These are phyloP conservation scores for Candida montana DNA, from an alignment of 805 yeast species.

Conservation along the genomic window DNA sequence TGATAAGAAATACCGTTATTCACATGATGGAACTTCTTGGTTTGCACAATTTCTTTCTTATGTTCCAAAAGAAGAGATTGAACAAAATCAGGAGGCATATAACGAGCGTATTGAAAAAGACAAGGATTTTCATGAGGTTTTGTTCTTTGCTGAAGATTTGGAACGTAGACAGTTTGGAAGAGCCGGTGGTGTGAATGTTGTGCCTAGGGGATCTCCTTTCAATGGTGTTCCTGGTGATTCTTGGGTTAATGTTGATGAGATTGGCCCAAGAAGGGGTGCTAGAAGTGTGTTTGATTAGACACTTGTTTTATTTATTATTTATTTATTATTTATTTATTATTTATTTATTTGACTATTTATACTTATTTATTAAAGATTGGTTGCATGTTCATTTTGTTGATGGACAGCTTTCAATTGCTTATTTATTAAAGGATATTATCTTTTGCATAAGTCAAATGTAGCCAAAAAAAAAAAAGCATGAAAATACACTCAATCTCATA, in stretches of 20 bases:
- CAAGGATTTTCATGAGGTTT: slow-evolving; percentile 5
- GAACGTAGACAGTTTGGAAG: slow-evolving; percentile 1
- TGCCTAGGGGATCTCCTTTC: slow-evolving; percentile 12
- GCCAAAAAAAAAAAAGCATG: too few species aligned
- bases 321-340: too few species aligned
- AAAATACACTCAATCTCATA: too few species aligned
- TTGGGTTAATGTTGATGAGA: slow-evolving; percentile 5
- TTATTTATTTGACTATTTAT: too few species aligned
- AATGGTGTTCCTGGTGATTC: slow-evolving; percentile 9
- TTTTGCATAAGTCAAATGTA: too few species aligned
- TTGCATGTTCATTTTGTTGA: too few species aligned
- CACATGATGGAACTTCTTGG: slow-evolving; percentile 2
- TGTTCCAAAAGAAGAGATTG: slow-evolving; percentile 3
- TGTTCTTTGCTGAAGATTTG: slow-evolving; percentile 1
- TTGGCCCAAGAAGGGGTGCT: slow-evolving; percentile 9
- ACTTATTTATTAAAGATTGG: too few species aligned
- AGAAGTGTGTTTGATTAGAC: slow-evolving; percentile 10
- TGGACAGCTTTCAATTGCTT: too few species aligned
- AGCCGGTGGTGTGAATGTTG: slow-evolving; percentile 2
- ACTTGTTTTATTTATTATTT: background rate
- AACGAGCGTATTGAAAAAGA: slow-evolving; percentile 4
- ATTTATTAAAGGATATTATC: too few species aligned
- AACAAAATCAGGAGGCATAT: slow-evolving; percentile 1
- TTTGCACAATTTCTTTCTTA: slow-evolving; percentile 4
- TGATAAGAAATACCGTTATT: slow-evolving; percentile 1